These are phyloP conservation scores for Fusarium sp. DNA, from an alignment of 2,329 filamentous ascomycete species.

Conservation along the genomic window DNA sequence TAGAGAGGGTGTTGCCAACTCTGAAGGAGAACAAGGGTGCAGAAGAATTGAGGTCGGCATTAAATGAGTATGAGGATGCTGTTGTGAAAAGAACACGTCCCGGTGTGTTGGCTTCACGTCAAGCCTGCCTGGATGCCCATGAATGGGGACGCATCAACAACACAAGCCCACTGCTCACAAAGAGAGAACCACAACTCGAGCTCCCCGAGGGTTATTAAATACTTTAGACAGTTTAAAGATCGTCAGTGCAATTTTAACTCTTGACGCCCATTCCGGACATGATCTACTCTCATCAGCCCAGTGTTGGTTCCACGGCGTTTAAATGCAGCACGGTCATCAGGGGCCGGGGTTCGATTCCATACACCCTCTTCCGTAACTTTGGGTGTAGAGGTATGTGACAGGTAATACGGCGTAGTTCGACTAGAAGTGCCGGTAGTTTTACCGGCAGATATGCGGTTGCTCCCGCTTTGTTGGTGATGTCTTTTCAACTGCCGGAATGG, in stretches of 20 bases:
- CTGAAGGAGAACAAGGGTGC: background rate
- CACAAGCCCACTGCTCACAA: conserved; percentile 52
- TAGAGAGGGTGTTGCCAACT: conserved; percentile 44
- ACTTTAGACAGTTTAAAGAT: background rate
- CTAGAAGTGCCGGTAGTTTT: background rate
- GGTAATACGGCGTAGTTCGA: background rate
- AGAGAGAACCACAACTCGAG: conserved; percentile 45
- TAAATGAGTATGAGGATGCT: conserved; percentile 56
- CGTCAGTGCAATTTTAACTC: background rate
- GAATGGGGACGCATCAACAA: conserved; percentile 55
- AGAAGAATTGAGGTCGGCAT: conserved; percentile 34
- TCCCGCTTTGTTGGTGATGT: background rate
- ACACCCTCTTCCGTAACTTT: background rate
- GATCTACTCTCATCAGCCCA: background rate
- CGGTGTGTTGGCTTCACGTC: conserved; percentile 61
- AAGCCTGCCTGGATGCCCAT: conserved; percentile 66
- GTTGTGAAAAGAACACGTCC: conserved; percentile 56
- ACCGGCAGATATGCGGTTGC: background rate
- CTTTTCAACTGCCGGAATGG: background rate
- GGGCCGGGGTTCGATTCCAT: background rate
- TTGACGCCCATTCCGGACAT: background rate
- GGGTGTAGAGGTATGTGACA: background rate
- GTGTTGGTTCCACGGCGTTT: background rate
- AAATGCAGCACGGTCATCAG: background rate
- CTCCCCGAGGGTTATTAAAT: background rate